Evolutionary conservation across 2,329 filamentous ascomycete genomes (phyloP), one percentile per base, ranked within the genome.

Genomic region (Colletotrichum sp.): DNA sequence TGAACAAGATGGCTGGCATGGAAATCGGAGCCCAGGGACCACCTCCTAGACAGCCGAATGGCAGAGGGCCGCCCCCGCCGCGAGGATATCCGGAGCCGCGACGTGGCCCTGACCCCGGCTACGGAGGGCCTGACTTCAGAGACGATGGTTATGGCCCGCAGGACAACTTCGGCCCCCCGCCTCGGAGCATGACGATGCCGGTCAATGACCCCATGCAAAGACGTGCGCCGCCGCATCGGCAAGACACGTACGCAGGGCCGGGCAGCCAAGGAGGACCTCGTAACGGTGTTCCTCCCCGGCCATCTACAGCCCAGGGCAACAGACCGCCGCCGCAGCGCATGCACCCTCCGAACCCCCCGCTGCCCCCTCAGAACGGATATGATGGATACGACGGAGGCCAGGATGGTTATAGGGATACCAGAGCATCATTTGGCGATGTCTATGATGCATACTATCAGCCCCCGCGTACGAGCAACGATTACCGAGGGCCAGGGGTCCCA

Each of bases 101-200:
- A 18, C 76, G 71, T 27, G 77, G 79, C 6, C 78, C 81, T 15
- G 81, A 82, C 8, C 79, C 70, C 28, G 82, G 82, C 6, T 86
- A 85, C 74, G 83, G 81, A 30, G 67, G 67, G 8, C 77, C 78
- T 8, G 83, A 84, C 5, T 86, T 84, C 77, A 80, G 81, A 10
- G 84, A 87, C 22, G 84, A 86, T 62, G 83, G 82, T 10, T 83
- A 84, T 48, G 81, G 81, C 16, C 80, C 80, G 30, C 80, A 81
- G 75, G 84, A 86, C 52, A 85, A 86, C 8, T 91, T 89, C 78
- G 89, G 86, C 0, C 87, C 89, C 3, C 90, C 89, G 10, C 80
- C 84, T n/a, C 86, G 91, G 78, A 93, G 91, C 73, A 90, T 89
- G 88, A 93, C 92, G 7, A 91, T 92, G 89, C 91, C 91, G 3